Percentiles rank a stretch among this genome's conserved stretches.
phyloP scores from a whole-genome alignment of 2,329 filamentous ascomycete genomes.

The Clonostachys rosea region DNA sequence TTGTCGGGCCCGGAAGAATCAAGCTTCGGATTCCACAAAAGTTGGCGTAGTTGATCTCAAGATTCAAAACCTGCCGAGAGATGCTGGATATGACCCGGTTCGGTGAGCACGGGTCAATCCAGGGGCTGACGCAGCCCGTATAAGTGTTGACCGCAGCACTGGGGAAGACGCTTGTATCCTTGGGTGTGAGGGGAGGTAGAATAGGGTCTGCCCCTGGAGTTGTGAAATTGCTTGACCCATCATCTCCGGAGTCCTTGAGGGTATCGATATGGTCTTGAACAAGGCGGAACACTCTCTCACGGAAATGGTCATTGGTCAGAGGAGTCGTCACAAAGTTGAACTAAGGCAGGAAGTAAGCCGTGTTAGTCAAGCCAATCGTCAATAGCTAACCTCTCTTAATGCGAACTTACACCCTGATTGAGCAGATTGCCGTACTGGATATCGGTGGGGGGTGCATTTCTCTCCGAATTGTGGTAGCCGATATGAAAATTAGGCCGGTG shows the following conservation, averaged over 20 bases:
- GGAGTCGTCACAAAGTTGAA: slow-evolving; percentile 77
- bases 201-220: slow-evolving; percentile 50
- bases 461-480: slow-evolving; percentile 67
- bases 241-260: slow-evolving; percentile 32
- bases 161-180: slow-evolving; percentile 73
- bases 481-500: slow-evolving; percentile 55
- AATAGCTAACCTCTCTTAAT: too few species aligned
- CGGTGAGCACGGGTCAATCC: slow-evolving; percentile 84
- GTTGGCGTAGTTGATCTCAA: slow-evolving; percentile 90
- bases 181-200: slow-evolving; percentile 66
- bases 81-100: slow-evolving; percentile 81
- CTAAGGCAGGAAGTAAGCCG: slow-evolving; percentile 29
- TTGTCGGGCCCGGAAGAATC: slow-evolving; percentile 72
- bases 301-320: slow-evolving; percentile 72
- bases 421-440: slow-evolving; percentile 63
- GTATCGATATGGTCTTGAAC: slow-evolving; percentile 49
- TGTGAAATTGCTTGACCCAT: slow-evolving; percentile 31
- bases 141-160: slow-evolving; percentile 66
- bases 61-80: slow-evolving; percentile 82
- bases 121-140: slow-evolving; percentile 77
- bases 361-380: too few species aligned
- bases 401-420: slow-evolving; percentile 58
- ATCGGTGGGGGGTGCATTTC: slow-evolving; percentile 56
- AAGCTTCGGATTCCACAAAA: slow-evolving; percentile 89
- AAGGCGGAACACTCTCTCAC: slow-evolving; percentile 59